Evolutionary conservation across 805 yeast species (phyloP).

Genomic region (Kodamaea neixiangensis): DNA sequence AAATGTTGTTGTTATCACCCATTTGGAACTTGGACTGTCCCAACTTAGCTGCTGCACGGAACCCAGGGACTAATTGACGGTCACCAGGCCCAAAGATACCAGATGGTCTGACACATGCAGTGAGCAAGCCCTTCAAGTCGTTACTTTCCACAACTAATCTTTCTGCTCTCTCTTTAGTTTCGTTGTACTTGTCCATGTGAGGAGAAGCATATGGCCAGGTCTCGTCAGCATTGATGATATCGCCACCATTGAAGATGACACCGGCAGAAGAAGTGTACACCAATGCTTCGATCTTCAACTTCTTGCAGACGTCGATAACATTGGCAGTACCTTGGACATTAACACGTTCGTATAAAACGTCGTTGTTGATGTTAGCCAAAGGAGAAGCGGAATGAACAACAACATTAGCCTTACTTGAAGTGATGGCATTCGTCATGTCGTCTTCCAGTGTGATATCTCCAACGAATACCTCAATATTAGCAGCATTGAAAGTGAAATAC

Average conservation of each 20-base stretch:
- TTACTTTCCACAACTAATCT: conserved; percentile 75
- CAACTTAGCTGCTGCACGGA: conserved; percentile 74
- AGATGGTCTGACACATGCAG: conserved; percentile 92
- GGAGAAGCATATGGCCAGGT: conserved; percentile 87
- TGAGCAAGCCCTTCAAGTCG: conserved; percentile 55
- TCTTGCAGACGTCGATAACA: conserved; percentile 63
- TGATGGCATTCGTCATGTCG: conserved; percentile 68
- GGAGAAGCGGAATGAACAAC: conserved; percentile 98
- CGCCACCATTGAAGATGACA: conserved; percentile 94
- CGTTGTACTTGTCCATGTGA: conserved; percentile 96
- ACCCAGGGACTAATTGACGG: conserved; percentile 92
- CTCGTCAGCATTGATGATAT: conserved; percentile 90
- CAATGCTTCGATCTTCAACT: conserved; percentile 56
- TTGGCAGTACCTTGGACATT: conserved; percentile 87
- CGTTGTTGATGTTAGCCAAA: conserved; percentile 76
- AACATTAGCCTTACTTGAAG: conserved; percentile 60
- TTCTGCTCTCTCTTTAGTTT: conserved; percentile 92
- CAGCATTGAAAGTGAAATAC: conserved; percentile 72
- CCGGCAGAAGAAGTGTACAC: conserved; percentile 98
- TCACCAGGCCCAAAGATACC: conserved; percentile 99
- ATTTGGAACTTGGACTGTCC: conserved; percentile 93
- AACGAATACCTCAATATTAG: conserved; percentile 58
- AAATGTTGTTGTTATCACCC: conserved; percentile 90
- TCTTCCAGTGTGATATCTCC: conserved; percentile 82
- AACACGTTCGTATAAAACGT: conserved; percentile 81